Conservation (phyloP, 1,284 basidiomycete genomes). For the Gomphus sp. region DNA sequence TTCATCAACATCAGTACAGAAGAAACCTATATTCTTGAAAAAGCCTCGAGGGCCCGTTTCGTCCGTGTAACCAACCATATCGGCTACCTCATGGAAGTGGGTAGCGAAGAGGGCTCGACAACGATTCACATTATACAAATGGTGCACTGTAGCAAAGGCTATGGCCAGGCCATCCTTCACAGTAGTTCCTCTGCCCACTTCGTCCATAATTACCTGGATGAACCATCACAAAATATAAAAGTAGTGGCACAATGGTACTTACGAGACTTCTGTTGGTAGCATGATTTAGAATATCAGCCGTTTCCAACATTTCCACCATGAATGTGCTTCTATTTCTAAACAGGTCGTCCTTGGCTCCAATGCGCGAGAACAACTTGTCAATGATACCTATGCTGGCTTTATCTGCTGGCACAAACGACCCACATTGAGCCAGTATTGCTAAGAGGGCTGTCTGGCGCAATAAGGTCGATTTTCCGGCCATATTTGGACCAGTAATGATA, state of each 20-base stretch:
- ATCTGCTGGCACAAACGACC: conserved; percentile 89
- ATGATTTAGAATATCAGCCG: conserved; percentile 70
- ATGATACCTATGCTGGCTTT: conserved; percentile 75
- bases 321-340: conserved; percentile 92
- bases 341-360: conserved; percentile 95
- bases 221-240: conserved; percentile 2
- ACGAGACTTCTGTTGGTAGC: conserved; percentile 80
- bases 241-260: conserved; percentile 18
- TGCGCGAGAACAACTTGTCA: conserved; percentile 85
- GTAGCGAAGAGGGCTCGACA: conserved; percentile 91
- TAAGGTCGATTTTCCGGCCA: conserved; percentile 92
- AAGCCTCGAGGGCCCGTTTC: conserved; percentile 27
- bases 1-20: conserved; percentile 82
- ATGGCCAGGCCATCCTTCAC: conserved; percentile 89
- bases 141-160: conserved; percentile 84
- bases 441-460: conserved; percentile 90
- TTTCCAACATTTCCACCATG: conserved; percentile 89
- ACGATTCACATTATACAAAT: conserved; percentile 65
- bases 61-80: conserved; percentile 62
- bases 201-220: conserved; percentile 88
- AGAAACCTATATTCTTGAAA: conserved; percentile 68
- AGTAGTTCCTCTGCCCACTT: conserved; percentile 93
- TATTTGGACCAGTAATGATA: conserved; percentile 93
- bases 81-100: conserved; percentile 90
- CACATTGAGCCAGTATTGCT: conserved; percentile 85